phyloP scores from a whole-genome alignment of 257 asterid genomes.

The Nicotiana obtusifolia region DNA sequence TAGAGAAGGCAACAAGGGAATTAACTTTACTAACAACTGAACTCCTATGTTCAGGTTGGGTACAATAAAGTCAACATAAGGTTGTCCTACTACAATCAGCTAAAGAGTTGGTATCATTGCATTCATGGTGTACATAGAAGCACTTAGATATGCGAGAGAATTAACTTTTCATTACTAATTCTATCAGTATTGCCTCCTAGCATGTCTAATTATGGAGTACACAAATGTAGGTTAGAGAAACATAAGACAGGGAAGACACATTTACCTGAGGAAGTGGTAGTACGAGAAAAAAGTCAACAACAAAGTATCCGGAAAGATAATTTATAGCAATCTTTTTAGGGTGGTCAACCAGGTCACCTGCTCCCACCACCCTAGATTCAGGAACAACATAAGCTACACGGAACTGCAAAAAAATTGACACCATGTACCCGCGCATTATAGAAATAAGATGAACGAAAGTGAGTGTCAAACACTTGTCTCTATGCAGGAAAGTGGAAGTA shows the following conservation, averaged over 20 bases:
- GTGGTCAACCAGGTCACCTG: conserved; percentile 76
- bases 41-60: neutral
- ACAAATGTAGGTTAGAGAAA: neutral
- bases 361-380: conserved; percentile 74
- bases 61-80: neutral
- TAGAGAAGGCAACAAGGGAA: neutral
- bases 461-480: conserved; percentile 1
- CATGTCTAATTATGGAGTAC: conserved; percentile 3
- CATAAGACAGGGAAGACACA: neutral
- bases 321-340: conserved; percentile 67
- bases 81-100: neutral
- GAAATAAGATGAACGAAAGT: neutral
- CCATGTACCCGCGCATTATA: neutral
- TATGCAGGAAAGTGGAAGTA: neutral
- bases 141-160: too few relatives aligned
- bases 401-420: conserved; percentile 54
- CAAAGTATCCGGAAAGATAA: conserved; percentile 54
- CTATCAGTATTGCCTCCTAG: neutral
- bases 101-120: neutral
- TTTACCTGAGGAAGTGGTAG: conserved; percentile 87
- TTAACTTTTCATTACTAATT: neutral
- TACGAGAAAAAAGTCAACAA: conserved; percentile 48
- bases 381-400: conserved; percentile 84
- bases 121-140: too few relatives aligned
- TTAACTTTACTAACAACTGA: neutral